Evolutionary conservation across 306 rosid species (phyloP).

Genomic region (Ammopiptanthus mongolicus): DNA sequence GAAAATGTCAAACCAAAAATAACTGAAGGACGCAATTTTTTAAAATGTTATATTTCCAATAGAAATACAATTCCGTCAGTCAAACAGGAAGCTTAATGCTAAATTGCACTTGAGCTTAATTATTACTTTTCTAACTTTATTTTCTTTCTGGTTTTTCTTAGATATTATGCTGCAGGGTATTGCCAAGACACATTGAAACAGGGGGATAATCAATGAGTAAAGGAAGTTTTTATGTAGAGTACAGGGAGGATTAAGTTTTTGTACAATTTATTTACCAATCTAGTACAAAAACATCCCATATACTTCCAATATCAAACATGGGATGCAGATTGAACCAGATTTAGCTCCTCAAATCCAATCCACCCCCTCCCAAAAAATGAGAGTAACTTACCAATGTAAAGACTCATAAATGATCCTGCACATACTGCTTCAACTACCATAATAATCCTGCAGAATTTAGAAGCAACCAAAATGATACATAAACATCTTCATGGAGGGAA

Average conservation of each 20-base stretch:
- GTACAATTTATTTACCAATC: background rate
- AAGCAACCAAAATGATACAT: slow-evolving; percentile 10
- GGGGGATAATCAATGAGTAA: background rate
- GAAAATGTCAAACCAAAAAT: background rate
- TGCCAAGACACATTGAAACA: too few relatives aligned
- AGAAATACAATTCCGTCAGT: background rate
- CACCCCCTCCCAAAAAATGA: background rate
- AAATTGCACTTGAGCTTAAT: background rate
- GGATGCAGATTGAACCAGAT: background rate
- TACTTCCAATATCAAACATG: background rate
- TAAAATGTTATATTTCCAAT: background rate
- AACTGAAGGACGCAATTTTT: background rate
- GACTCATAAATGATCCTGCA: slow-evolving; percentile 81
- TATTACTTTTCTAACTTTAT: background rate
- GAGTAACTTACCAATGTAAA: slow-evolving; percentile 65
- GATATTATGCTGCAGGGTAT: too few relatives aligned
- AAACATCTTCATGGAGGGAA: background rate
- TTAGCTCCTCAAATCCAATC: background rate
- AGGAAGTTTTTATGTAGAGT: background rate
- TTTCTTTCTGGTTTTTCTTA: background rate
- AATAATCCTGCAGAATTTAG: slow-evolving; percentile 66
- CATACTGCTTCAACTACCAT: slow-evolving; percentile 83
- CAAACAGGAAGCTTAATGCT: background rate
- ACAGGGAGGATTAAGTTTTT: background rate
- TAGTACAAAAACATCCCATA: background rate